Evolutionary conservation across 164 flowering plant species (phyloP), one percentile per base, ranked within the genome.

Genomic region (Magnolia sinica): DNA sequence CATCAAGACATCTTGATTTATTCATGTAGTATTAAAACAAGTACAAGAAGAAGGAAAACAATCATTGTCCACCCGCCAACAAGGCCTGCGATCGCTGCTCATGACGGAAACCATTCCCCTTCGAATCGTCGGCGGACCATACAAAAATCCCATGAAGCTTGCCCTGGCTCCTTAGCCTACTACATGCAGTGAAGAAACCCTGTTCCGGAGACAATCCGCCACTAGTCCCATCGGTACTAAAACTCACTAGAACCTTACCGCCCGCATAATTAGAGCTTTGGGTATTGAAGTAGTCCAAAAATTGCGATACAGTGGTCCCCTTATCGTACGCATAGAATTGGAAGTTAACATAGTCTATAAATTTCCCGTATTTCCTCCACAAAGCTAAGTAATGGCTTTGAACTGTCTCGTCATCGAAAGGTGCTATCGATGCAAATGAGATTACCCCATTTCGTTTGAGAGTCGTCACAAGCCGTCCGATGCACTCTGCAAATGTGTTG

Each of bases 61-160:
- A 58, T 81, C 80, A 76, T 61, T 76, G 59, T 52, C 55, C 13
- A 14, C 77, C 71, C 2, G 86, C 86, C 23, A 87, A 76, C n/a
- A 88, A 73, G 49, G 80, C 76, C 51, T 87, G 91, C 70, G 90
- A 80, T 73, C 76, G 80, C 77, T 80, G 80, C 83, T 89, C 89
- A 50, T 80, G 86, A 23, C 45, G 77, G 51, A 84, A 87, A 18
- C 85, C 85, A 2, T 50, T 68, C 6, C 14, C 65, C 81, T 77
- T 87, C 23, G 91, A 89, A 64, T 84, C 85, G 81, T 89, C 92
- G 8, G 92, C 92, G 61, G 82, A 89, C 92, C 92, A 87, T 45
- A 87, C 77, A 68, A 88, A 89, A 71, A 88, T 88, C 1, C 89
- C 91, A 68, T 84, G 58, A 51, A 88, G 87, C 68, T 82, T 29